Conservation (phyloP, 257 asterid species). For the Solanum bulbocastanum region DNA sequence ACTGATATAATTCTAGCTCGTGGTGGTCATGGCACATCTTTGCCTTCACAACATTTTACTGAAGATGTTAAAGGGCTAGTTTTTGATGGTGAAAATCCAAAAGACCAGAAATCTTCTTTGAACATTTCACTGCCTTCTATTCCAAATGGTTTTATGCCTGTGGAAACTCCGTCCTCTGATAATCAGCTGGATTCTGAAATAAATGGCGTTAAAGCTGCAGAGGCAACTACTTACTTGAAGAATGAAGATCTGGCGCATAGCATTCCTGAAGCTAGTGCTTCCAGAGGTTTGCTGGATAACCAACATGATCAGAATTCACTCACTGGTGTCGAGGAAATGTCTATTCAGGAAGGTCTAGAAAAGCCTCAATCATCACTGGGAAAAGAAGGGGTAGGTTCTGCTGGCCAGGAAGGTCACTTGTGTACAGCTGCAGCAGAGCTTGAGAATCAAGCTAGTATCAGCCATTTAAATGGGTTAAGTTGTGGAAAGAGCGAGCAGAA, state of each 20-base stretch:
- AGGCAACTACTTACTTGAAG: slow-evolving; percentile 24
- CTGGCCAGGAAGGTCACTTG: slow-evolving; percentile 28
- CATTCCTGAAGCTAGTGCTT: slow-evolving; percentile 28
- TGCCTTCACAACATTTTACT: slow-evolving; percentile 32
- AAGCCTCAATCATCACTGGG: slow-evolving; percentile 22
- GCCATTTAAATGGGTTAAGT: slow-evolving; percentile 40
- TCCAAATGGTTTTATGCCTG: slow-evolving; percentile 23
- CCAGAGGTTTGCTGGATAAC: slow-evolving; percentile 19
- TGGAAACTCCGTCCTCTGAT: slow-evolving; percentile 20
- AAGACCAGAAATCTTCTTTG: slow-evolving; percentile 22
- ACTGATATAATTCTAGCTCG: slow-evolving; percentile 42
- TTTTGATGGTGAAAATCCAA: slow-evolving; percentile 29
- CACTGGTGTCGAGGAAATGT: slow-evolving; percentile 21
- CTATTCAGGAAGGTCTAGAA: slow-evolving; percentile 16
- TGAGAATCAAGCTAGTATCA: slow-evolving; percentile 34
- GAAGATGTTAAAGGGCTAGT: slow-evolving; percentile 29
- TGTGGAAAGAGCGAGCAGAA: slow-evolving; percentile 18
- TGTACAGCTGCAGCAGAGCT: slow-evolving; percentile 13
- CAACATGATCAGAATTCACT: slow-evolving; percentile 28
- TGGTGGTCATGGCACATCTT: slow-evolving; percentile 38
- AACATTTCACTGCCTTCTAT: slow-evolving; percentile 28
- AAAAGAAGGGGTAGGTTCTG: slow-evolving; percentile 19
- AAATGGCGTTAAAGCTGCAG: slow-evolving; percentile 25
- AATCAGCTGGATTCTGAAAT: slow-evolving; percentile 28
- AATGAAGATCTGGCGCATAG: slow-evolving; percentile 18